phyloP scores from a whole-genome alignment of 345 rosid species.

The Brassica rapa region DNA sequence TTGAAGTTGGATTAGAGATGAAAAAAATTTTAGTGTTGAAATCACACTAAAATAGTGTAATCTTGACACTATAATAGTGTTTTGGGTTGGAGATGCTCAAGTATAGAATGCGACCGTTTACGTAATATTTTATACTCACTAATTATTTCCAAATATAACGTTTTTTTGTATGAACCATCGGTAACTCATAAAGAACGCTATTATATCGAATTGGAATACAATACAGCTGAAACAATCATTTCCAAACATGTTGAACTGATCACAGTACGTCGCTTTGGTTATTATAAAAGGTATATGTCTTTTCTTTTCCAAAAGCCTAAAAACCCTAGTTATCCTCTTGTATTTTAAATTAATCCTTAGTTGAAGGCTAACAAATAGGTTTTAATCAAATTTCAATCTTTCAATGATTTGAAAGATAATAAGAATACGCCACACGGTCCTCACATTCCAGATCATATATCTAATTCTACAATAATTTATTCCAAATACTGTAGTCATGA shows the following conservation, averaged over 20 bases:
- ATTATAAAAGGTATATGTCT: constrained; percentile 37
- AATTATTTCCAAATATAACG: background rate
- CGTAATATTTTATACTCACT: background rate
- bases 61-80: too few species aligned
- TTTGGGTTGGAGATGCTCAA: too few species aligned
- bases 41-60: too few species aligned
- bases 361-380: constrained; percentile 14
- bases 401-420: constrained; percentile 25
- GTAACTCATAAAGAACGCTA: background rate
- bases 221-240: background rate
- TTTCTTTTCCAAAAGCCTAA: constrained; percentile 37
- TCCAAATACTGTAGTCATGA: background rate
- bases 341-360: background rate
- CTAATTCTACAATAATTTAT: background rate
- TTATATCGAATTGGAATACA: constrained; percentile 6
- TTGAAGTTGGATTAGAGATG: too few species aligned
- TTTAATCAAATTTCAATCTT: constrained; percentile 20
- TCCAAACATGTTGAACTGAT: constrained; percentile 3
- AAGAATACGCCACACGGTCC: constrained; percentile 19
- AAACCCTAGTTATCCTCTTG: constrained; percentile 17
- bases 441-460: constrained; percentile 20
- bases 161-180: background rate
- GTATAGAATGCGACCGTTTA: background rate
- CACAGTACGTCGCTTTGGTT: constrained; percentile 3
- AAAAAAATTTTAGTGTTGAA: too few species aligned